phyloP scores from a whole-genome alignment of 2,329 filamentous ascomycete genomes.

The Trichoderma sp. region DNA sequence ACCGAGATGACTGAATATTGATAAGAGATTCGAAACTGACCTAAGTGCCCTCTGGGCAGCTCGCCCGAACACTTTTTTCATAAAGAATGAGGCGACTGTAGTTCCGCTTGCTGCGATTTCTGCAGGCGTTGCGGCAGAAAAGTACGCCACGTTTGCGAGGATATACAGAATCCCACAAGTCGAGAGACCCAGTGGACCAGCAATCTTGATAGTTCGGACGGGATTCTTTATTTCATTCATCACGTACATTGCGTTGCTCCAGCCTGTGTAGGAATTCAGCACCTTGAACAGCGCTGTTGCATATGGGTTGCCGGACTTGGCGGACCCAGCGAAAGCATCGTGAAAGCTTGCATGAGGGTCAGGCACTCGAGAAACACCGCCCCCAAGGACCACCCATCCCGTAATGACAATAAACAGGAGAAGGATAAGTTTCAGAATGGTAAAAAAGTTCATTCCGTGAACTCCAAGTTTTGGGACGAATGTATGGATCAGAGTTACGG shows the following conservation, averaged over 20 bases:
- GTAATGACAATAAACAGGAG: slow-evolving; percentile 23
- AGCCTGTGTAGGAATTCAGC: slow-evolving; percentile 23
- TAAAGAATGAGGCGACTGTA: slow-evolving; percentile 24
- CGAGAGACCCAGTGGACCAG: slow-evolving; percentile 23
- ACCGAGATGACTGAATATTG: background rate
- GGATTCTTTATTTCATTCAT: slow-evolving; percentile 24
- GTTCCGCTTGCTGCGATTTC: slow-evolving; percentile 23
- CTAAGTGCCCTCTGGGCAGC: slow-evolving; percentile 23
- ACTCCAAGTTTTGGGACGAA: slow-evolving; percentile 23
- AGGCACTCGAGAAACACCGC: slow-evolving; percentile 18
- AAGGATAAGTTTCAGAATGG: slow-evolving; percentile 21
- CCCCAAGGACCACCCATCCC: slow-evolving; percentile 24
- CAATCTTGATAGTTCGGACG: slow-evolving; percentile 24
- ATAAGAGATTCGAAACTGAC: background rate
- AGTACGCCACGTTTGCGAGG: slow-evolving; percentile 24
- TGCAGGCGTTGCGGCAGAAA: slow-evolving; percentile 21
- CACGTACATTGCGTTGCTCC: slow-evolving; percentile 24
- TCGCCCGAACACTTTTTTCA: slow-evolving; percentile 23
- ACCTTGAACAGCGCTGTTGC: slow-evolving; percentile 24
- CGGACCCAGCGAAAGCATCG: slow-evolving; percentile 21
- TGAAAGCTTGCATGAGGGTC: slow-evolving; percentile 24
- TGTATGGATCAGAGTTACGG: slow-evolving; percentile 19
- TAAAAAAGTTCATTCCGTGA: slow-evolving; percentile 25
- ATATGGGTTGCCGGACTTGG: slow-evolving; percentile 21
- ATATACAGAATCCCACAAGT: slow-evolving; percentile 23